Evolutionary conservation across 805 yeast genomes (phyloP).

Genomic region (Candida chilensis): DNA sequence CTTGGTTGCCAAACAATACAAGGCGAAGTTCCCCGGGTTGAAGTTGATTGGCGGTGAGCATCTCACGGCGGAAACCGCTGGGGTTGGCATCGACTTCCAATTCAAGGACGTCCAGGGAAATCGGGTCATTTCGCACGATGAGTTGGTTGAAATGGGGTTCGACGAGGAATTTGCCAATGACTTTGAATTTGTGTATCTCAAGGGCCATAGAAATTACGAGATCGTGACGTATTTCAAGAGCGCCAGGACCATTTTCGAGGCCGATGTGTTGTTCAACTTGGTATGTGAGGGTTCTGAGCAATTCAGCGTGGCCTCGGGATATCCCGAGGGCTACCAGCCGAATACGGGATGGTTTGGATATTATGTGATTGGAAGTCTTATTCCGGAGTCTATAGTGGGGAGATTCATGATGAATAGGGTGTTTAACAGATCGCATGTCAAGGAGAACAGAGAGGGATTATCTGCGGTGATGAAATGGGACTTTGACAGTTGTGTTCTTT

Average conservation of each 20-base stretch:
- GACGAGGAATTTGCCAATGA: constrained; percentile 27
- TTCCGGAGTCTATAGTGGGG: constrained; percentile 30
- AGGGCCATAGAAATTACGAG: constrained; percentile 51
- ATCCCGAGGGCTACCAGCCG: constrained; percentile 27
- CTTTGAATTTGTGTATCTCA: constrained; percentile 48
- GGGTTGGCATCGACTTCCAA: constrained; percentile 30
- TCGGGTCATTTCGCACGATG: constrained; percentile 14
- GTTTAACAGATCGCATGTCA: constrained; percentile 6
- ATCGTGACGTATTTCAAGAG: constrained; percentile 38
- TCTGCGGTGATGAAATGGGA: constrained; percentile 27
- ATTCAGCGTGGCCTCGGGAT: constrained; percentile 34
- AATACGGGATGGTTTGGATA: constrained; percentile 33
- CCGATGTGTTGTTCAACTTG: constrained; percentile 53
- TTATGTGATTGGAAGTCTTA: constrained; percentile 25
- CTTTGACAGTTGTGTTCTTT: constrained; percentile 39
- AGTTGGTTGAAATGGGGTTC: constrained; percentile 20
- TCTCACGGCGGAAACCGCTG: constrained; percentile 8
- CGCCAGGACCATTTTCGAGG: constrained; percentile 43
- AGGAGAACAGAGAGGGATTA: constrained; percentile 9
- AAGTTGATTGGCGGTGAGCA: constrained; percentile 35
- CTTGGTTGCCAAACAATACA: constrained; percentile 48
- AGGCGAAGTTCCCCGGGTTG: constrained; percentile 36
- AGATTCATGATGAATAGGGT: constrained; percentile 14
- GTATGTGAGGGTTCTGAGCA: constrained; percentile 38
- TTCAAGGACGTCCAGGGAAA: constrained; percentile 25